These are phyloP conservation scores for Paramecium caudatum DNA, from an alignment of 73 alveolate species.

Conservation along the genomic window DNA sequence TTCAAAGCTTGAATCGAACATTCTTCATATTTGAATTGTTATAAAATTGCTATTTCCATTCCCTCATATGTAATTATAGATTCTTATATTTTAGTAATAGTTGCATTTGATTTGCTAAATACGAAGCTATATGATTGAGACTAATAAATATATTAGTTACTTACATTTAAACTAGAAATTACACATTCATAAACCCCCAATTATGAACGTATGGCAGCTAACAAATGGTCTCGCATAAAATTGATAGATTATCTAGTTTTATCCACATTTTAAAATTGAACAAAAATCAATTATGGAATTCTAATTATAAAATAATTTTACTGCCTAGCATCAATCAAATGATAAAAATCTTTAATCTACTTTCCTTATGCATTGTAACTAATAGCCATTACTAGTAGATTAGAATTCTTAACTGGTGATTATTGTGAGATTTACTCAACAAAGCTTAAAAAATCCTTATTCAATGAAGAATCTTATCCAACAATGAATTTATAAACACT, in stretches of 20 bases:
- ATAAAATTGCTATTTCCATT: no score
- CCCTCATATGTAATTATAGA: no score
- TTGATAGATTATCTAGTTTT: background rate
- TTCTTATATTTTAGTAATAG: no score
- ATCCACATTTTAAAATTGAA: background rate
- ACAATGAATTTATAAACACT: background rate
- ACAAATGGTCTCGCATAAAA: slow-evolving; percentile 14
- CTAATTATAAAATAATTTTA: background rate
- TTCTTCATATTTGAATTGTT: no score
- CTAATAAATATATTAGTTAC: background rate
- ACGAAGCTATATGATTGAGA: background rate
- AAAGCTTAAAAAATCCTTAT: background rate
- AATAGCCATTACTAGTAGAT: slow-evolving; percentile 7
- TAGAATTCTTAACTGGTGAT: background rate
- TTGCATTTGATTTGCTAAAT: no score
- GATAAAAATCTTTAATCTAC: background rate
- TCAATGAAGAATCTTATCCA: background rate
- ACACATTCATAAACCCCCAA: slow-evolving; percentile 23
- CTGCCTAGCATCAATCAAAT: slow-evolving; percentile 20
- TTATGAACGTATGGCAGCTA: background rate
- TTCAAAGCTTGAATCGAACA: background rate
- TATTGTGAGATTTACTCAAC: slow-evolving; percentile 16
- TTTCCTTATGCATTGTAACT: background rate
- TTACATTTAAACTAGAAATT: background rate
- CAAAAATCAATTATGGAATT: slow-evolving; percentile 6